A percentile compares a stretch with the other conserved stretches of the same genome.
phyloP scores from a whole-genome alignment of 129 eudicot species.

The Flaveria trinervia region DNA sequence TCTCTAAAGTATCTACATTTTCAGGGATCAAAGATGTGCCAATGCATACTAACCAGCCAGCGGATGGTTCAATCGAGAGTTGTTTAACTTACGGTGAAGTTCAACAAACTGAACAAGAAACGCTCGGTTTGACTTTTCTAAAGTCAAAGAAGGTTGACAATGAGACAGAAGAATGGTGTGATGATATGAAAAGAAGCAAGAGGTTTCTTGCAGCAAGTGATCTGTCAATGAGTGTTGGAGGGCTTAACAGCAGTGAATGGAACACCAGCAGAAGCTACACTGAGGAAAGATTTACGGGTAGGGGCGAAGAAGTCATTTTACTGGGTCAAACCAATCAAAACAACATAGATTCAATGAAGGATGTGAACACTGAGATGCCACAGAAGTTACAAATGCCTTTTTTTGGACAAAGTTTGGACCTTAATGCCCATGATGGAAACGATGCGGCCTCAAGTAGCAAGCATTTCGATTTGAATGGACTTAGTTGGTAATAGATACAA shows the following conservation, averaged over 20 bases:
- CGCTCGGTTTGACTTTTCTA: constrained; percentile 47
- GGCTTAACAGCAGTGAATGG: constrained; percentile 49
- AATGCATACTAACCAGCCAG: constrained; percentile 54
- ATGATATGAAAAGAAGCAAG: not conserved
- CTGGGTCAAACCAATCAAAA: constrained; percentile 31
- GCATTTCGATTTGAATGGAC: constrained; percentile 84
- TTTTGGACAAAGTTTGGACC: constrained; percentile 64
- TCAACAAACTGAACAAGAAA: constrained; percentile 66
- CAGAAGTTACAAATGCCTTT: constrained; percentile 48
- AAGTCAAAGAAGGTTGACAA: constrained; percentile 43
- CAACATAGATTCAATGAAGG: constrained; percentile 31
- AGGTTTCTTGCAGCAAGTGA: constrained; percentile 13
- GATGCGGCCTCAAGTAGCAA: constrained; percentile 63
- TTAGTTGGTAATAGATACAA: constrained; percentile 54
- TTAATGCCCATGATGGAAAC: constrained; percentile 59
- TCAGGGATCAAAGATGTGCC: constrained; percentile 65
- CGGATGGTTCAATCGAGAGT: constrained; percentile 83
- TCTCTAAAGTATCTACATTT: constrained; percentile 70
- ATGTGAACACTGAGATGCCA: constrained; percentile 44
- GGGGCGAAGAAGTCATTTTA: constrained; percentile 35
- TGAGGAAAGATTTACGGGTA: constrained; percentile 41
- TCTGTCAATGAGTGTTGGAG: constrained; percentile 60
- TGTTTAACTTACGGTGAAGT: constrained; percentile 78
- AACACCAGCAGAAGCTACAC: constrained; percentile 35
- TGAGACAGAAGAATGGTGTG: constrained; percentile 43